Evolutionary conservation across 495 filamentous ascomycete species (phyloP), one percentile per base, ranked within the genome.

Genomic region (Pyronema omphalodes): DNA sequence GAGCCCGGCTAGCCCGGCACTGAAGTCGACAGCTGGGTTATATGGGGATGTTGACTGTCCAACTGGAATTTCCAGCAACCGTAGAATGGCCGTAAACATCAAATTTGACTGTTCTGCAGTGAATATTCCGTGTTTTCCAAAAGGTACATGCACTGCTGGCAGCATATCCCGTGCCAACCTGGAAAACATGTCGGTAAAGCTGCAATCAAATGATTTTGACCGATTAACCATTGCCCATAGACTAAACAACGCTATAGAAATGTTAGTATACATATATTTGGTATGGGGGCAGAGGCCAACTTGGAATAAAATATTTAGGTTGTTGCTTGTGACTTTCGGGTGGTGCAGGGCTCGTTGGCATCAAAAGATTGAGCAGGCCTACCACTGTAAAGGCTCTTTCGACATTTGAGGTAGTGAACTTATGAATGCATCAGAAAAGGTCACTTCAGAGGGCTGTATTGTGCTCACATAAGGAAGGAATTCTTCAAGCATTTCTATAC

Each of bases 1-100:
- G 68, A 84, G 81, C 34, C 88, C 73, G 15, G 80, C 91, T 57
- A 89, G 69, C 3, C 91, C 93, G 43, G 85, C 81, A 9, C 79
- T 76, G 46, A 84, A 76, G 70, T 99, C 91, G 7, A 95, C 79
- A 34, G 80, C 75, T 14, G 67, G 69, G 55, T 84, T 83, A 65
- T 99, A 99, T 1, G 91, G 86, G 3, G 91, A 93, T 33, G 83
- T 88, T 6, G 89, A 84, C 67, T 96, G 93, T 6, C 93, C 91
- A 14, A 99, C 93, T 9, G 91, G 91, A 44, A 99, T 99, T 60
- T 96, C 91, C 44, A 94, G 76, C 50, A 99, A 69, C 44, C 91
- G 74, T 8, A 99, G 68, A 37, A 94, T 81, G 9, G 93, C 81
- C 0, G 91, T 96, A 67, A 95, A 96, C 55, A 96, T 84, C 45